These are phyloP conservation scores for Monilinia fructigena DNA, from an alignment of 2,329 filamentous ascomycete genomes.

Conservation along the genomic window DNA sequence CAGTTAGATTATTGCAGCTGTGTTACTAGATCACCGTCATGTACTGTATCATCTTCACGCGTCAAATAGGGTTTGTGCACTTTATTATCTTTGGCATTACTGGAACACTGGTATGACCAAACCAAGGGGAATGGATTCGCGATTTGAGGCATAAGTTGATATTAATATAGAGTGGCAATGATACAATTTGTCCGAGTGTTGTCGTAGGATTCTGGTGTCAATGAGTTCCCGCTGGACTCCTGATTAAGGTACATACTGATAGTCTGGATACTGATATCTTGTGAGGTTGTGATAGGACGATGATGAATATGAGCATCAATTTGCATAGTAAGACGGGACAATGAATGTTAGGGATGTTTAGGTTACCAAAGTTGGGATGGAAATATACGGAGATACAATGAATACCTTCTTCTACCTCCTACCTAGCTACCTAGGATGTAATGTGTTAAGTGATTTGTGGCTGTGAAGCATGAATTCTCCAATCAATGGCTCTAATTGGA, in stretches of 20 bases:
- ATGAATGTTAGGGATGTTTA: not conserved
- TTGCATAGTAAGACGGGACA: not conserved
- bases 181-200: constrained; percentile 1
- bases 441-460: not conserved
- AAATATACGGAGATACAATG: no score
- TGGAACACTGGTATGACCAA: constrained; percentile 5
- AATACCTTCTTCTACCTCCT: no score
- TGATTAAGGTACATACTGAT: not conserved
- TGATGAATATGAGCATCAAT: not conserved
- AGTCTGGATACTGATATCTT: no score
- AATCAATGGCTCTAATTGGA: not conserved
- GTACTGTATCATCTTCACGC: not conserved
- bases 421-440: no score
- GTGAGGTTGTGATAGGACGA: constrained; percentile 7
- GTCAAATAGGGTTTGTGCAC: constrained; percentile 4
- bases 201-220: constrained; percentile 8
- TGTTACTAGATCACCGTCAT: no score
- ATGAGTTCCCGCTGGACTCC: not conserved
- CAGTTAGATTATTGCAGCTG: no score
- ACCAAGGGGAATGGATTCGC: constrained; percentile 8
- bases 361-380: no score
- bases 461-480: not conserved
- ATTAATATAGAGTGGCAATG: not conserved
- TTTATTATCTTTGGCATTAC: not conserved
- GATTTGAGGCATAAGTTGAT: constrained; percentile 1